Evolutionary conservation across 129 eudicot genomes (phyloP).

Genomic region (Flaveria bidentis): DNA sequence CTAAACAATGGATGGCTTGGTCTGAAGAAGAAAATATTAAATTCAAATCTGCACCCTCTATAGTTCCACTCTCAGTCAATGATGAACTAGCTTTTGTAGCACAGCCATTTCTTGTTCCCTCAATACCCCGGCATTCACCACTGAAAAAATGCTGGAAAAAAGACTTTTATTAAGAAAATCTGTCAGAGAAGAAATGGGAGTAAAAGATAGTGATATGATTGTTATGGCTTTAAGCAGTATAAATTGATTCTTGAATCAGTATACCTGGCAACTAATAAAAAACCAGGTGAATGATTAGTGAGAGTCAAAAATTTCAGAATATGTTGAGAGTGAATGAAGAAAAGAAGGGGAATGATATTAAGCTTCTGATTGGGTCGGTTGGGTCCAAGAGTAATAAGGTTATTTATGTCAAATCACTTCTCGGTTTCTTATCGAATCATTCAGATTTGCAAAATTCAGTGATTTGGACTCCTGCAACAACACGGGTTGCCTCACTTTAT

Average conservation of each 20-base stretch:
- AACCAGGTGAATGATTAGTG: constrained; percentile 38
- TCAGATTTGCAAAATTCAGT: constrained; percentile 68
- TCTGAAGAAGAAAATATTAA: constrained; percentile 79
- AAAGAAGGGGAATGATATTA: constrained; percentile 43
- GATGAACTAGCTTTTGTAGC: constrained; percentile 96
- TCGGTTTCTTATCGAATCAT: constrained; percentile 54
- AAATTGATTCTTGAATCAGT: constrained; percentile 83
- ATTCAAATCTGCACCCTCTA: constrained; percentile 52
- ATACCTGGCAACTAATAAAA: constrained; percentile 39
- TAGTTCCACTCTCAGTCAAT: constrained; percentile 86
- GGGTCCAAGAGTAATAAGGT: constrained; percentile 97
- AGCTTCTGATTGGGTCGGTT: constrained; percentile 87
- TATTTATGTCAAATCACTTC: constrained; percentile 68
- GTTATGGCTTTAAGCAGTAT: constrained; percentile 87
- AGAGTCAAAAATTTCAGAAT: constrained; percentile 42
- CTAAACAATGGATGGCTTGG: constrained; percentile 93
- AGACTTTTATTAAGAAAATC: constrained; percentile 51
- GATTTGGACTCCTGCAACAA: constrained; percentile 90
- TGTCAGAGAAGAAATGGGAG: constrained; percentile 88
- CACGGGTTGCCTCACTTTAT: constrained; percentile 94
- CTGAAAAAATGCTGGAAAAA: constrained; percentile 74
- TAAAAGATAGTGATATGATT: constrained; percentile 82
- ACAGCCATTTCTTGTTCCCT: constrained; percentile 78
- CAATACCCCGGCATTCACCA: constrained; percentile 74
- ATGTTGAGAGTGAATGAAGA: constrained; percentile 41